phyloP scores from a whole-genome alignment of 2,329 filamentous ascomycete species.

The Gremmenia infestans region DNA sequence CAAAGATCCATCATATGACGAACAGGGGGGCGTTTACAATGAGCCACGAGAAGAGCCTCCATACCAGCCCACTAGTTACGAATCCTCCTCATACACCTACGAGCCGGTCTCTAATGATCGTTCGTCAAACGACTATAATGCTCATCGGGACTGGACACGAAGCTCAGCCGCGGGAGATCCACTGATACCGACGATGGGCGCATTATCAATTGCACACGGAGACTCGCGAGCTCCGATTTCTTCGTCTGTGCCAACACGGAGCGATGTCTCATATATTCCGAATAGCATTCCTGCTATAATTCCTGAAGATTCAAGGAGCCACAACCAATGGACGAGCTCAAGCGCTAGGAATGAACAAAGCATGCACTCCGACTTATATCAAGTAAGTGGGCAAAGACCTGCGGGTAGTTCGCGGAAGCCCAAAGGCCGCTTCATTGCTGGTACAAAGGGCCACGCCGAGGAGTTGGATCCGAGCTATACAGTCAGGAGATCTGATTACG shows the following conservation, averaged over 20 bases:
- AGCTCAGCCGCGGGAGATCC: no score
- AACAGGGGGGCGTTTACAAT: no score
- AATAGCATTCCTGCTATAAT: background rate
- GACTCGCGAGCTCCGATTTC: background rate
- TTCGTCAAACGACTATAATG: no score
- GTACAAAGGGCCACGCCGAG: conserved; percentile 7
- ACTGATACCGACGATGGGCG: no score
- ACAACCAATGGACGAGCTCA: background rate
- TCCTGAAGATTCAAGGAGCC: background rate
- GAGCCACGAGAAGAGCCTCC: no score
- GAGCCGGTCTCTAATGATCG: no score
- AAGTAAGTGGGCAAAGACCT: background rate
- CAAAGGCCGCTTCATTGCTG: conserved; percentile 3
- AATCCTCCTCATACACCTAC: no score
- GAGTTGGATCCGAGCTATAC: conserved; percentile 15
- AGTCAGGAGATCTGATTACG: conserved; percentile 17
- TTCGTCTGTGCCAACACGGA: background rate
- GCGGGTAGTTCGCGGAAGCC: background rate
- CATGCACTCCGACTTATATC: background rate
- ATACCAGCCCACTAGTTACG: no score
- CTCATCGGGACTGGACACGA: no score
- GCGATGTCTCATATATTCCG: background rate
- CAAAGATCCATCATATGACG: no score
- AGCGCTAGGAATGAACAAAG: no score
- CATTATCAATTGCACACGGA: no score